Percentiles rank a stretch among this genome's conserved stretches.
Evolutionary conservation across 306 rosid genomes (phyloP).

Genomic region (Quercus rubra): DNA sequence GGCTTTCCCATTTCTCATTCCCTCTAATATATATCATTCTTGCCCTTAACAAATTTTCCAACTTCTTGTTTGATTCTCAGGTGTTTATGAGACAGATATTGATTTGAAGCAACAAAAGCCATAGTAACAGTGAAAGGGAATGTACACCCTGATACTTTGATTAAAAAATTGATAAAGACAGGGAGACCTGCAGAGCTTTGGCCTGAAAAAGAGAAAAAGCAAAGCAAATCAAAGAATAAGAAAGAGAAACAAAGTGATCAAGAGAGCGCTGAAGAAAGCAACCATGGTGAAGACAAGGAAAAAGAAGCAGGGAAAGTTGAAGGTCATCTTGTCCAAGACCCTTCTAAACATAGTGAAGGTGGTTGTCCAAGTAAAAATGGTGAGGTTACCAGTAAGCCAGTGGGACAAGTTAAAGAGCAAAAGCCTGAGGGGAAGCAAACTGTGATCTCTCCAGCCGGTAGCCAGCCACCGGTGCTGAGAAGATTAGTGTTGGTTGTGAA

Average conservation of each 20-base stretch:
- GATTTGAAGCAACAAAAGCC: slow-evolving; percentile 65
- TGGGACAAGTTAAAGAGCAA: slow-evolving; percentile 32
- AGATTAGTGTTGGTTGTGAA: slow-evolving; percentile 18
- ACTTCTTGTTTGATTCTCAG: slow-evolving; percentile 31
- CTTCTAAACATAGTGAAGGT: slow-evolving; percentile 19
- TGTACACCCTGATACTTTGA: slow-evolving; percentile 50
- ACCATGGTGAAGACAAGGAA: slow-evolving; percentile 34
- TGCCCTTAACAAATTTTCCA: neutral
- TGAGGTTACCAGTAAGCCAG: slow-evolving; percentile 26
- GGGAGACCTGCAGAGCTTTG: slow-evolving; percentile 73
- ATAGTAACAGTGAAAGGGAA: slow-evolving; percentile 62
- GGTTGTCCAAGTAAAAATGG: neutral
- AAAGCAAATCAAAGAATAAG: slow-evolving; percentile 19
- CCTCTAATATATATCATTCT: neutral
- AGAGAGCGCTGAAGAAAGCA: slow-evolving; percentile 40
- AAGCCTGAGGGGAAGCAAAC: slow-evolving; percentile 38
- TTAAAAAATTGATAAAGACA: slow-evolving; percentile 41
- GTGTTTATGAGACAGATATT: slow-evolving; percentile 53
- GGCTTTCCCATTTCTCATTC: neutral
- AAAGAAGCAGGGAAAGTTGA: slow-evolving; percentile 30
- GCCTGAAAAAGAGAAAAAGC: slow-evolving; percentile 58
- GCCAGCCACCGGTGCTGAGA: slow-evolving; percentile 34
- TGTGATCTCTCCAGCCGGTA: slow-evolving; percentile 26
- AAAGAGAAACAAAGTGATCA: slow-evolving; percentile 37
- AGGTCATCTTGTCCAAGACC: slow-evolving; percentile 20